phyloP scores from a whole-genome alignment of 441 rosid genomes.

The Codiaeum variegatum region DNA sequence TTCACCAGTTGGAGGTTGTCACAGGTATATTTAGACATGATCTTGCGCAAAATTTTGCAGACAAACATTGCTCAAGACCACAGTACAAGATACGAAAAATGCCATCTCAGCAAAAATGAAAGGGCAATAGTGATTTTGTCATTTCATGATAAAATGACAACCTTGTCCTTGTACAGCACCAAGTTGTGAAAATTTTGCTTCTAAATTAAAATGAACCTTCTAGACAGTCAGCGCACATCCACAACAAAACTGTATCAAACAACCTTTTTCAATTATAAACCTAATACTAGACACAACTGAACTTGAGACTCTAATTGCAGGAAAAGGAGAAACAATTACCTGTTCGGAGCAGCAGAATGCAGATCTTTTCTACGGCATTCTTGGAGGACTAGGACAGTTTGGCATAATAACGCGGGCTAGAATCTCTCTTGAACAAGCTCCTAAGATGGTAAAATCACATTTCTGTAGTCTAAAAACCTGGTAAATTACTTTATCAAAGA shows the following conservation, averaged over 20 bases:
- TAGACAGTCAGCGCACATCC: neutral
- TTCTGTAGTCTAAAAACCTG: neutral
- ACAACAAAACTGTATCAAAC: neutral
- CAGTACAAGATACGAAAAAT: neutral
- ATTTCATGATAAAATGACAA: constrained; percentile 24
- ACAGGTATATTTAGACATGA: constrained; percentile 52
- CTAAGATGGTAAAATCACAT: constrained; percentile 47
- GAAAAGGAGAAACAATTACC: constrained; percentile 73
- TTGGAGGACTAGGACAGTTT: constrained; percentile 94
- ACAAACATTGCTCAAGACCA: neutral
- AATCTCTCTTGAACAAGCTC: constrained; percentile 64
- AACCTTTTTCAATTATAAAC: neutral
- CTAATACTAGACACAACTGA: neutral
- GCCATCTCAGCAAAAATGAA: constrained; percentile 1
- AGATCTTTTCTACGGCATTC: constrained; percentile 71
- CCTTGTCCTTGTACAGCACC: constrained; percentile 15
- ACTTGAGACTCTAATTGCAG: constrained; percentile 44
- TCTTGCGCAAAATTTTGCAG: constrained; percentile 10
- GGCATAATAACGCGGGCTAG: constrained; percentile 85
- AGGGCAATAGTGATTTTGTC: constrained; percentile 12
- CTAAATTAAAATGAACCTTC: constrained; percentile 1
- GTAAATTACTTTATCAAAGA: constrained; percentile 6
- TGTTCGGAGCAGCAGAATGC: constrained; percentile 69
- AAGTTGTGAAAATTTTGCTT: constrained; percentile 1
- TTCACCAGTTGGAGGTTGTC: constrained; percentile 73